Percentiles rank a stretch among this genome's conserved stretches.
phyloP scores from a whole-genome alignment of 1,284 basidiomycete genomes.

The Gymnopus androsaceus region DNA sequence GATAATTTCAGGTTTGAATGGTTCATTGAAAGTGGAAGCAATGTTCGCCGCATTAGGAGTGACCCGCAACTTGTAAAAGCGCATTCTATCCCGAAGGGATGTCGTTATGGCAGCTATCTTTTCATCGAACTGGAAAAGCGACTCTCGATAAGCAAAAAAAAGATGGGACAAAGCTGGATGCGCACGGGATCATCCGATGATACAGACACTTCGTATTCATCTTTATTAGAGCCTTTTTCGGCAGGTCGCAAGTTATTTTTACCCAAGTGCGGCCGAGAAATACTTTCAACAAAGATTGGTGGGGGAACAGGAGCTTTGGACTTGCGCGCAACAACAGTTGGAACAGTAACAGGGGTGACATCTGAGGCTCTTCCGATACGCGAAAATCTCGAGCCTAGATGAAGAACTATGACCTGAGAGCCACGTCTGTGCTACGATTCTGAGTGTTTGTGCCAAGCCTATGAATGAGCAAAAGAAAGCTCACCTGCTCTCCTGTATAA shows the following conservation, averaged over 20 bases:
- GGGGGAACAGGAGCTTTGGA: slow-evolving; percentile 44
- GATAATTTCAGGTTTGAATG: slow-evolving; percentile 79
- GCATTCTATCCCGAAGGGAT: slow-evolving; percentile 82
- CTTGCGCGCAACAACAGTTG: slow-evolving; percentile 79
- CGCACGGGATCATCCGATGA: slow-evolving; percentile 65
- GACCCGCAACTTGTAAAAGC: slow-evolving; percentile 84
- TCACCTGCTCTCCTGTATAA: slow-evolving; percentile 47
- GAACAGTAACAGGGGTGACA: slow-evolving; percentile 72
- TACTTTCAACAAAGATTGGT: slow-evolving; percentile 46
- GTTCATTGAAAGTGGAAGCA: slow-evolving; percentile 74
- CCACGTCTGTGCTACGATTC: slow-evolving; percentile 56
- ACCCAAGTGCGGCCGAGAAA: slow-evolving; percentile 51
- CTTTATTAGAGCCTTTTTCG: slow-evolving; percentile 31
- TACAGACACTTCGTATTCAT: slow-evolving; percentile 47
- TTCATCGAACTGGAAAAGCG: slow-evolving; percentile 57
- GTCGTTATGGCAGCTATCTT: slow-evolving; percentile 73
- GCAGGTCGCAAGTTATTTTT: slow-evolving; percentile 20
- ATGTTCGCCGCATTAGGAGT: slow-evolving; percentile 75
- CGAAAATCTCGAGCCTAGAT: slow-evolving; percentile 87
- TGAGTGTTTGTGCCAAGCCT: slow-evolving; percentile 21
- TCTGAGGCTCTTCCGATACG: slow-evolving; percentile 93
- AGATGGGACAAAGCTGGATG: slow-evolving; percentile 10
- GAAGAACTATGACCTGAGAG: slow-evolving; percentile 84
- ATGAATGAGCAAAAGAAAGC: slow-evolving; percentile 18
- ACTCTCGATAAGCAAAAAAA: slow-evolving; percentile 1